A percentile compares a stretch with the other conserved stretches of the same genome.
Conservation (phyloP, 192 early-diverging fungal species). For the Rhizoclosmatium sp. region DNA sequence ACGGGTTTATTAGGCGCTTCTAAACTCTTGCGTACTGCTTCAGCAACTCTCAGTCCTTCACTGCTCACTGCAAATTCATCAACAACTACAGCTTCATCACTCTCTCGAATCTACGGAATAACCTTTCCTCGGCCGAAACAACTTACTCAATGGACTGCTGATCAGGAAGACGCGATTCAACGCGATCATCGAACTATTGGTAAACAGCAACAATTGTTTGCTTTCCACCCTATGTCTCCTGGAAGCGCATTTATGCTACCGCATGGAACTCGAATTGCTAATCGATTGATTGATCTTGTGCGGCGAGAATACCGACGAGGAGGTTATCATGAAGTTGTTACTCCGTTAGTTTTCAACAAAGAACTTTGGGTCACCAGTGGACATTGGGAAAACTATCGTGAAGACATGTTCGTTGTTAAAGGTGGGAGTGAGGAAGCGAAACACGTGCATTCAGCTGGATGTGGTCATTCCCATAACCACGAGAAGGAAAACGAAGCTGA, state of each 20-base stretch:
- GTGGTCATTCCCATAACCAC: neutral
- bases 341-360: constrained; percentile 92
- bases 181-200: constrained; percentile 62
- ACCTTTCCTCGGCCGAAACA: constrained; percentile 65
- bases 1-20: constrained; percentile 66
- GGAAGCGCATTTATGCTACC: constrained; percentile 63
- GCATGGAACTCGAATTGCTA: constrained; percentile 78
- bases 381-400: constrained; percentile 96
- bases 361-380: constrained; percentile 92
- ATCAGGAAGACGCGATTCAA: constrained; percentile 60
- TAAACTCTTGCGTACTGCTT: constrained; percentile 61
- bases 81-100: constrained; percentile 8
- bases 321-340: constrained; percentile 89
- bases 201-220: constrained; percentile 55
- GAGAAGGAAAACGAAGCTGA: constrained; percentile 40
- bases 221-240: constrained; percentile 48
- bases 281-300: constrained; percentile 77
- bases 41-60: constrained; percentile 17
- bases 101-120: constrained; percentile 79
- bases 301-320: constrained; percentile 76
- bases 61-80: neutral
- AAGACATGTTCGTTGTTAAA: constrained; percentile 84
- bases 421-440: constrained; percentile 1
- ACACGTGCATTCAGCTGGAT: constrained; percentile 3
- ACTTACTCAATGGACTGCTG: constrained; percentile 61